Evolutionary conservation across 352 stramenopile genomes (phyloP).

Genomic region (Aphanomyces stellatus): DNA sequence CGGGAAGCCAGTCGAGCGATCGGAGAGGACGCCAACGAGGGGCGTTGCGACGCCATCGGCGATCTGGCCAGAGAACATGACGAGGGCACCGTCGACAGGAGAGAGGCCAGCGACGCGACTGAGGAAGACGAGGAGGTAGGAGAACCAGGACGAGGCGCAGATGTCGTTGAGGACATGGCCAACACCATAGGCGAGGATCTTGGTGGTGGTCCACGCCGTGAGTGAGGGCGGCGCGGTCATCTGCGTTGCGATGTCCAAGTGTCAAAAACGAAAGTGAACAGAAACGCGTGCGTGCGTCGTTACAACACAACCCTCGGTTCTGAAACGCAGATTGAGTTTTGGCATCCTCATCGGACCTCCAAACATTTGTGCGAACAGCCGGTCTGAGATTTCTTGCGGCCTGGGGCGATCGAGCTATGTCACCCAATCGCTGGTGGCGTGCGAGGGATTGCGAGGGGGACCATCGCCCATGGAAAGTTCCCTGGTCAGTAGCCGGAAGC

Average conservation of each 20-base stretch:
- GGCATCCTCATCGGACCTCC: neutral
- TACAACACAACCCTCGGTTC: neutral
- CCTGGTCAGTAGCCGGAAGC: too few relatives aligned
- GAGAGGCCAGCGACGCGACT: conserved; percentile 40
- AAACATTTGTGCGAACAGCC: too few relatives aligned
- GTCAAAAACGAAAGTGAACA: neutral
- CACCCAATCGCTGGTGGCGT: too few relatives aligned
- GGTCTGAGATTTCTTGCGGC: too few relatives aligned
- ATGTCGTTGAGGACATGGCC: conserved; percentile 84
- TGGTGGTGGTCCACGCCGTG: conserved; percentile 38
- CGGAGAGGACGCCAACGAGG: conserved; percentile 67
- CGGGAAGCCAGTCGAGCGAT: conserved; percentile 51
- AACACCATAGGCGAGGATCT: conserved; percentile 67
- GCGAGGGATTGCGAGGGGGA: too few relatives aligned
- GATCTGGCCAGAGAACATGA: conserved; percentile 84
- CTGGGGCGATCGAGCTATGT: too few relatives aligned
- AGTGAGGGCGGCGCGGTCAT: neutral
- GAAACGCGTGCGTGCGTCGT: too few relatives aligned
- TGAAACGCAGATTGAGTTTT: neutral
- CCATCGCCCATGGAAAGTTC: too few relatives aligned
- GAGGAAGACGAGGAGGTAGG: conserved; percentile 78
- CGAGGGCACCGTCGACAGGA: conserved; percentile 65
- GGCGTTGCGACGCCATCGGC: conserved; percentile 71
- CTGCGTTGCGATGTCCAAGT: neutral
- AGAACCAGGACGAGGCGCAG: conserved; percentile 84